Evolutionary conservation across 2,329 filamentous ascomycete species (phyloP).

Genomic region (Diaporthe destruens): DNA sequence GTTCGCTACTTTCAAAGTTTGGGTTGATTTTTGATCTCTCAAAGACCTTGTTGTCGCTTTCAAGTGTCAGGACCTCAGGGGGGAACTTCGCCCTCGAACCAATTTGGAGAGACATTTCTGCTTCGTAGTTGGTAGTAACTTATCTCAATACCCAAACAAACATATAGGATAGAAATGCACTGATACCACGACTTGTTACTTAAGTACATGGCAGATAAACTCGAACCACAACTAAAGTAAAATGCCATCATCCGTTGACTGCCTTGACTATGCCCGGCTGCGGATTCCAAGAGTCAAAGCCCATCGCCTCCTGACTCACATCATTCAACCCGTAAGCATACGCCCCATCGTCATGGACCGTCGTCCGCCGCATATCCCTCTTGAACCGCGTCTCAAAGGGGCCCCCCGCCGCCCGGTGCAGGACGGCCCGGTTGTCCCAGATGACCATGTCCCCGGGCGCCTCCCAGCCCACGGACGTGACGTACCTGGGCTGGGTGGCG

Average conservation of each 20-base stretch:
- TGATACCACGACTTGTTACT: too few relatives aligned
- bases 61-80: too few relatives aligned
- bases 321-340: slow-evolving; percentile 55
- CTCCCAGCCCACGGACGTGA: slow-evolving; percentile 61
- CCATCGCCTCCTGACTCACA: slow-evolving; percentile 44
- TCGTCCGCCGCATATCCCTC: slow-evolving; percentile 68
- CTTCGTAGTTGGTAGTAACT: not conserved
- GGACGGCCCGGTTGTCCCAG: slow-evolving; percentile 70
- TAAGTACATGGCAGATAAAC: too few relatives aligned
- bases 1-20: not conserved
- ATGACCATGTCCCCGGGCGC: slow-evolving; percentile 63
- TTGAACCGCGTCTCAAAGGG: slow-evolving; percentile 60
- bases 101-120: too few relatives aligned
- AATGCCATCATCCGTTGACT: not conserved
- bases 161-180: not conserved
- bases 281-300: slow-evolving; percentile 39
- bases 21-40: not conserved
- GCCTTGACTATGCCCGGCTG: not conserved
- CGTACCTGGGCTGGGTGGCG: slow-evolving; percentile 61
- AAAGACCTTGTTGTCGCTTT: not conserved
- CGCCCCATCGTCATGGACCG: slow-evolving; percentile 61
- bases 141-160: not conserved
- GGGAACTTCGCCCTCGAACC: not conserved
- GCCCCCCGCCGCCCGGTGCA: slow-evolving; percentile 66
- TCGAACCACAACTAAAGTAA: not conserved